Percentiles rank a stretch among this genome's conserved stretches.
Conservation (phyloP, 1,284 basidiomycete species). For the Cystobasidium slooffiae region DNA sequence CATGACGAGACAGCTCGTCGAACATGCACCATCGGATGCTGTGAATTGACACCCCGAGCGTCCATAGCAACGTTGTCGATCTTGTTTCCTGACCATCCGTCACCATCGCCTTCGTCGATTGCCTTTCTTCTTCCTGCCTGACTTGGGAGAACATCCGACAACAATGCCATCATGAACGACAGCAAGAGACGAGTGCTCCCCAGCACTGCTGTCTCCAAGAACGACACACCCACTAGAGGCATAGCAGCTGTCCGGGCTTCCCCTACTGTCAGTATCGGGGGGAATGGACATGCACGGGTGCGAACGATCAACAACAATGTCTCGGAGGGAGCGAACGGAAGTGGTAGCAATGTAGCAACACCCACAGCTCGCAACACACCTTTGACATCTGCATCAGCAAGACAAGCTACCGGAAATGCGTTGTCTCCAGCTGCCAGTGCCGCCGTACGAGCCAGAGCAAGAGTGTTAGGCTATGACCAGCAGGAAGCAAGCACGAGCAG, state of each 20-base stretch:
- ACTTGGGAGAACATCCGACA: not conserved
- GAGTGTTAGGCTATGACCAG: constrained; percentile 29
- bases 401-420: not conserved
- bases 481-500: constrained; percentile 10
- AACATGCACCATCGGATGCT: no score
- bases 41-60: no score
- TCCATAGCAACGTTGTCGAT: no score
- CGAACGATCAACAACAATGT: not conserved
- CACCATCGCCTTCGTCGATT: not conserved
- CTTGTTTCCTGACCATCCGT: no score
- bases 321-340: not conserved
- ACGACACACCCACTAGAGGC: constrained; percentile 13
- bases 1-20: no score
- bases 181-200: constrained; percentile 31
- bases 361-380: not conserved
- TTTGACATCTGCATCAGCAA: not conserved
- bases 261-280: not conserved
- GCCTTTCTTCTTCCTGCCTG: not conserved
- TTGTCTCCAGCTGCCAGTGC: constrained; percentile 13
- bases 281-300: constrained; percentile 1
- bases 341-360: constrained; percentile 8
- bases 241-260: not conserved
- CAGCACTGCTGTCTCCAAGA: constrained; percentile 13
- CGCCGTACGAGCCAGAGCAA: constrained; percentile 20
- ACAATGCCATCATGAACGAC: constrained; percentile 39